These are phyloP conservation scores for Colletotrichum sp. DNA, from an alignment of 2,329 filamentous ascomycete species.

Conservation along the genomic window DNA sequence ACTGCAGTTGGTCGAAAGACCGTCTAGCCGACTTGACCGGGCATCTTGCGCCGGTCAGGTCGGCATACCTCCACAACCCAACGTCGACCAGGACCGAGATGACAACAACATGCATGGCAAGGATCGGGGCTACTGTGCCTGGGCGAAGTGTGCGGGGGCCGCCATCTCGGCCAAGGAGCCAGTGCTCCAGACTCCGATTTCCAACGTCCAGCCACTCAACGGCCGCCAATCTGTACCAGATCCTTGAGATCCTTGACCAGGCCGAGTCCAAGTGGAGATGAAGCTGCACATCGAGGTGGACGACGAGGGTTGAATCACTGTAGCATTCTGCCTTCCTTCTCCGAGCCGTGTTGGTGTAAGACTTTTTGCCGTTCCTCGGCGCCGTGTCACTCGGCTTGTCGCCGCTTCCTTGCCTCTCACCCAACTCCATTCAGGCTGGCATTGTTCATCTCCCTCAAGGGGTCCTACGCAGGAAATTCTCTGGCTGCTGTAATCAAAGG, in stretches of 20 bases:
- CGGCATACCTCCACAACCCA: neutral
- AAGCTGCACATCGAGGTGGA: neutral
- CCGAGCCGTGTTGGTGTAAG: neutral
- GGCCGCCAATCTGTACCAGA: neutral
- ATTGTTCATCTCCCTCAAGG: constrained; percentile 13
- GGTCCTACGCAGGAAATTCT: neutral
- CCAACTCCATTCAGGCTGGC: neutral
- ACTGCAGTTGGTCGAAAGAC: neutral
- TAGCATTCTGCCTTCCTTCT: neutral
- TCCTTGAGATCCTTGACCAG: constrained; percentile 1
- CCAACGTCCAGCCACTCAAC: constrained; percentile 12
- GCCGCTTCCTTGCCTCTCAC: neutral
- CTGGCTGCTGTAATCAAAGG: neutral
- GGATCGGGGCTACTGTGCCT: neutral
- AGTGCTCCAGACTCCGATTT: neutral
- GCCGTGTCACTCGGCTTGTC: neutral
- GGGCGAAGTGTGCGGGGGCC: neutral
- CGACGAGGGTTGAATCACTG: neutral
- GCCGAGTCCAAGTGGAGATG: constrained; percentile 9
- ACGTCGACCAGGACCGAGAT: neutral
- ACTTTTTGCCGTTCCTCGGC: neutral
- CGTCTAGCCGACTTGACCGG: neutral
- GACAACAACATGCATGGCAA: neutral
- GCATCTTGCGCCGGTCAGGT: neutral
- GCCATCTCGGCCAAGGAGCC: constrained; percentile 6